phyloP scores from a whole-genome alignment of 805 yeast species.

The Saturnispora bothae region DNA sequence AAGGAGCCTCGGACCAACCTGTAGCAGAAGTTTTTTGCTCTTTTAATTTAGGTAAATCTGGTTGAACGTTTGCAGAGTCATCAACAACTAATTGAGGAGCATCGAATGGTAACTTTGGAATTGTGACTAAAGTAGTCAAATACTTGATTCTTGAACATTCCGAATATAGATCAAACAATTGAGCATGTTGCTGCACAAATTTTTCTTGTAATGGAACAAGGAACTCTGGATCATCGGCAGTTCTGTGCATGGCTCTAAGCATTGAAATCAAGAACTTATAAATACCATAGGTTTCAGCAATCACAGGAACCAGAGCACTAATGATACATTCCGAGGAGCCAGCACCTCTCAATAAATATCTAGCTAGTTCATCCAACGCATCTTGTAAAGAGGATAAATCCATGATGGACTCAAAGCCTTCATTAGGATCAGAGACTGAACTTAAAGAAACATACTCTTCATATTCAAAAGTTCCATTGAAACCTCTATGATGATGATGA shows the following conservation, averaged over 20 bases:
- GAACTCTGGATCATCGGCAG: conserved; percentile 66
- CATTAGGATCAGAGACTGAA: conserved; percentile 87
- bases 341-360: conserved; percentile 59
- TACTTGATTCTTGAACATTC: conserved; percentile 82
- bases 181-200: conserved; percentile 57
- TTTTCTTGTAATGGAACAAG: conserved; percentile 63
- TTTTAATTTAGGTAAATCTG: conserved; percentile 24
- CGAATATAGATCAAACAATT: conserved; percentile 74
- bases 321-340: conserved; percentile 66
- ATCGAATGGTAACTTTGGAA: conserved; percentile 53
- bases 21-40: conserved; percentile 13
- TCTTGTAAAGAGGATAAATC: conserved; percentile 85
- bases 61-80: conserved; percentile 34
- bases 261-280: conserved; percentile 81
- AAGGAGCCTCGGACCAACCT: conserved; percentile 23
- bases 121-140: conserved; percentile 67
- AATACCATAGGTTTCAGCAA: conserved; percentile 86
- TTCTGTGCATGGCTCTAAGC: conserved; percentile 77
- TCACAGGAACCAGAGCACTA: conserved; percentile 80
- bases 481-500: conserved; percentile 77
- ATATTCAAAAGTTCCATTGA: conserved; percentile 92
- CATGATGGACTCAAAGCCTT: conserved; percentile 82
- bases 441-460: conserved; percentile 86
- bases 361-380: conserved; percentile 65
- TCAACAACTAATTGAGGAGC: conserved; percentile 48